phyloP scores from a whole-genome alignment of 2,329 filamentous ascomycete species.

The Neofusicoccum sp. region DNA sequence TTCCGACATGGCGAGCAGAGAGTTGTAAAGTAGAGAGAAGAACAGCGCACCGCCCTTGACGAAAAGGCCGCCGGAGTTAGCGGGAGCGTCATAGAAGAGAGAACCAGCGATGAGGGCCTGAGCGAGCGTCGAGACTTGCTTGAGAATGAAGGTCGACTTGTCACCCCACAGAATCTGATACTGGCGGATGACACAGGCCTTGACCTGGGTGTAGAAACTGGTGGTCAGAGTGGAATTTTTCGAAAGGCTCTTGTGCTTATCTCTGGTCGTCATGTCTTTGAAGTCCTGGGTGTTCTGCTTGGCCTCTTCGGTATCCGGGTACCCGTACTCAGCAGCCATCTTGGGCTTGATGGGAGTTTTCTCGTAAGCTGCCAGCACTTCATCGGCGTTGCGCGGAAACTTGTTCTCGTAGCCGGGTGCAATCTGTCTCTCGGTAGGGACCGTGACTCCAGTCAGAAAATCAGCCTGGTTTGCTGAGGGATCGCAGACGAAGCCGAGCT shows the following conservation, averaged over 20 bases:
- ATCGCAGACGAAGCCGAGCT: conserved; percentile 67
- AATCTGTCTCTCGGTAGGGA: conserved; percentile 46
- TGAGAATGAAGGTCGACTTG: conserved; percentile 65
- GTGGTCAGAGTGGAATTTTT: conserved; percentile 57
- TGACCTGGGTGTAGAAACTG: conserved; percentile 49
- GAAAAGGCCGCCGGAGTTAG: conserved; percentile 63
- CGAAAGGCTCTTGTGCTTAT: conserved; percentile 59
- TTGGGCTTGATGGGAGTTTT: conserved; percentile 51
- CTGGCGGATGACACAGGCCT: conserved; percentile 59
- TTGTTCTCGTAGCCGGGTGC: conserved; percentile 41
- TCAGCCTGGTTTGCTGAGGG: conserved; percentile 69
- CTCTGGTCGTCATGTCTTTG: conserved; percentile 52
- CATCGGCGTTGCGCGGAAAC: conserved; percentile 47
- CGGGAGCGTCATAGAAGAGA: conserved; percentile 66
- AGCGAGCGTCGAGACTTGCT: conserved; percentile 59
- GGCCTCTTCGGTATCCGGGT: conserved; percentile 54
- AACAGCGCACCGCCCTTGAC: conserved; percentile 66
- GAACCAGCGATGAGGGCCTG: conserved; percentile 67
- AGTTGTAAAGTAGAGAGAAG: conserved; percentile 65
- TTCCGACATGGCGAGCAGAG: conserved; percentile 66
- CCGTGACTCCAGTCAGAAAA: conserved; percentile 74
- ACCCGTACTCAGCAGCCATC: conserved; percentile 61
- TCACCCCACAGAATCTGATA: conserved; percentile 69
- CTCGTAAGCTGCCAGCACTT: conserved; percentile 51
- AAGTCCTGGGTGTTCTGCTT: conserved; percentile 52